Conservation (phyloP, 2,329 filamentous ascomycete genomes). For the Penicillium capsulatum region DNA sequence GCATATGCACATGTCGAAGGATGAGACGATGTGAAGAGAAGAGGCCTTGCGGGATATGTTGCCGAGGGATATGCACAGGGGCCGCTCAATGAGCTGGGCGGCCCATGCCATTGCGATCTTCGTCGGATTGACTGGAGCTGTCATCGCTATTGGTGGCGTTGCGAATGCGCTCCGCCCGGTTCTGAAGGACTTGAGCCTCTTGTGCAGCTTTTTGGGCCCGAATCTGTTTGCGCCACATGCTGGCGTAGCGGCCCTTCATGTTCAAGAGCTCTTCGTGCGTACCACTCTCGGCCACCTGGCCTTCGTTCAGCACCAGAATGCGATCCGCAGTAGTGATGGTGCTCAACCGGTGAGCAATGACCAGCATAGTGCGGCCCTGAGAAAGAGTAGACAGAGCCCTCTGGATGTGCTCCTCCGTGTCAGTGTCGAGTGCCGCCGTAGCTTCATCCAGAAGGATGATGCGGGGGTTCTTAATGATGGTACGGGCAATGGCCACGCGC, state of each 20-base stretch:
- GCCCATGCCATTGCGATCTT: slow-evolving; percentile 35
- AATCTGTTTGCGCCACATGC: slow-evolving; percentile 88
- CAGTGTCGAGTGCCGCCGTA: slow-evolving; percentile 83
- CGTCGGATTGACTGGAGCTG: slow-evolving; percentile 49
- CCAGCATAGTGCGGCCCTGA: slow-evolving; percentile 82
- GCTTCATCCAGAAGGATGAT: slow-evolving; percentile 94
- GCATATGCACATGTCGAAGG: slow-evolving; percentile 22
- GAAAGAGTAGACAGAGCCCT: slow-evolving; percentile 76
- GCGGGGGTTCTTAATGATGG: slow-evolving; percentile 83
- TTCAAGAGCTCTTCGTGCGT: slow-evolving; percentile 72
- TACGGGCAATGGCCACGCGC: slow-evolving; percentile 86
- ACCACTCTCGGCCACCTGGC: slow-evolving; percentile 71
- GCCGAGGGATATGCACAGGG: slow-evolving; percentile 60
- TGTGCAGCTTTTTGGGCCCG: slow-evolving; percentile 67
- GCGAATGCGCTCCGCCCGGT: slow-evolving; percentile 42
- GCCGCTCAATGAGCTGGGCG: slow-evolving; percentile 34
- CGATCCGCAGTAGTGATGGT: slow-evolving; percentile 83
- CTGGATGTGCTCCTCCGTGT: slow-evolving; percentile 91
- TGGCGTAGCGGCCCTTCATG: slow-evolving; percentile 67
- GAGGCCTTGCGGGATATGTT: slow-evolving; percentile 36
- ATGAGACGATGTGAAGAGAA: slow-evolving; percentile 55
- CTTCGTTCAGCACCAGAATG: slow-evolving; percentile 72
- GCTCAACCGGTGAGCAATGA: slow-evolving; percentile 87
- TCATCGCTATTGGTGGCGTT: slow-evolving; percentile 44
- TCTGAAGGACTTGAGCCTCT: slow-evolving; percentile 50